These are phyloP conservation scores for Trametes hirsuta DNA, from an alignment of 1,284 basidiomycete genomes.

Conservation along the genomic window DNA sequence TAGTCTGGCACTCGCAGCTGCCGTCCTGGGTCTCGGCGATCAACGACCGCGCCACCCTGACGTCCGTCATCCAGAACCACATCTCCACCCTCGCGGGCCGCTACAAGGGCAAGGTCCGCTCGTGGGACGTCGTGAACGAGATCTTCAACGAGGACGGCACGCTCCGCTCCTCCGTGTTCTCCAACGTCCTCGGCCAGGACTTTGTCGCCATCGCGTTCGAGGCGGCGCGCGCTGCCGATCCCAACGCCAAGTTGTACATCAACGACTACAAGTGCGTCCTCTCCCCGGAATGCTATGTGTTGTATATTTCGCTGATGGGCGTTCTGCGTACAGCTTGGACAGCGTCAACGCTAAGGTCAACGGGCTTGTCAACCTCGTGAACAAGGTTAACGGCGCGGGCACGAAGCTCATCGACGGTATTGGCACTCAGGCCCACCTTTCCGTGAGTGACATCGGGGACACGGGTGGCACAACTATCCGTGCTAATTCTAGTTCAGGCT, in stretches of 20 bases:
- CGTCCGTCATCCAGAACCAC: constrained; percentile 40
- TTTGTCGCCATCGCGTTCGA: constrained; percentile 41
- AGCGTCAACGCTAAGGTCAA: constrained; percentile 35
- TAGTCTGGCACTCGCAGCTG: constrained; percentile 54
- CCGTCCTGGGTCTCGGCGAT: constrained; percentile 46
- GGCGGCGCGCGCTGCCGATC: constrained; percentile 40
- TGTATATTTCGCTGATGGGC: background rate
- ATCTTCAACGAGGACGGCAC: constrained; percentile 43
- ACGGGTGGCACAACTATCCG: fast-evolving
- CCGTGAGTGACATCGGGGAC: constrained; percentile 16
- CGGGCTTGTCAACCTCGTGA: constrained; percentile 38
- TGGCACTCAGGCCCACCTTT: constrained; percentile 39
- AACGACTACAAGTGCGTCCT: constrained; percentile 38
- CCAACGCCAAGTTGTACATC: constrained; percentile 42
- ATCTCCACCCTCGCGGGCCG: constrained; percentile 40
- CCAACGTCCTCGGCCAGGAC: constrained; percentile 37
- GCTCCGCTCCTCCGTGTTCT: constrained; percentile 39
- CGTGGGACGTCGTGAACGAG: constrained; percentile 39
- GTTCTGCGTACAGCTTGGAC: constrained; percentile 26
- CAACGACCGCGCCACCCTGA: constrained; percentile 32
- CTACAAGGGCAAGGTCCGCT: constrained; percentile 43
- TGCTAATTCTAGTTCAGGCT: constrained; percentile 23
- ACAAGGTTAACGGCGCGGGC: constrained; percentile 33
- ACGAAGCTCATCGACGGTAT: constrained; percentile 40
- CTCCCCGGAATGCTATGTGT: background rate